Conservation (phyloP, 352 stramenopile genomes). For the Pythium insidiosum region DNA sequence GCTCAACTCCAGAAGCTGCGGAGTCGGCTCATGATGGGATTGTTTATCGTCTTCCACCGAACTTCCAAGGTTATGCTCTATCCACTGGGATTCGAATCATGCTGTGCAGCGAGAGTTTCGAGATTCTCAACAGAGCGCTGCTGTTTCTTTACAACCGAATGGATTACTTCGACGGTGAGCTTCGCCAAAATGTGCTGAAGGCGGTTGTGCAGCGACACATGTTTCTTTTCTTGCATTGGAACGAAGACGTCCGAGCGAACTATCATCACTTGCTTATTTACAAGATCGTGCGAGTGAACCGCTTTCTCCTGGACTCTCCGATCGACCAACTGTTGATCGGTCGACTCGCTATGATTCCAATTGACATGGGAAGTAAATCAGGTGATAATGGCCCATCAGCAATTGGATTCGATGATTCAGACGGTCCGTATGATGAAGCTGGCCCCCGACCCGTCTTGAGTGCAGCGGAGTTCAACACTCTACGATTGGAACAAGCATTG, state of each 20-base stretch:
- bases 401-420: conserved; percentile 12
- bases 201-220: conserved; percentile 71
- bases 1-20: conserved; percentile 7
- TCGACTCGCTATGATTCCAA: conserved; percentile 29
- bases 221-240: conserved; percentile 73
- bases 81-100: conserved; percentile 55
- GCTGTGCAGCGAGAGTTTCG: conserved; percentile 64
- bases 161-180: conserved; percentile 60
- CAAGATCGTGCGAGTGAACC: conserved; percentile 44
- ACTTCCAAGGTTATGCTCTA: conserved; percentile 43
- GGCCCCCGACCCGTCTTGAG: conserved; percentile 19
- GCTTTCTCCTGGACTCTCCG: conserved; percentile 51
- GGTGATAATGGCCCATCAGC: conserved; percentile 16
- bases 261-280: conserved; percentile 79
- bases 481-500: conserved; percentile 56
- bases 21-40: conserved; percentile 9
- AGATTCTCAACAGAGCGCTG: conserved; percentile 55
- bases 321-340: conserved; percentile 65
- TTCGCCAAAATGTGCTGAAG: conserved; percentile 60
- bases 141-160: conserved; percentile 70
- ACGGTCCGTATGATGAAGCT: conserved; percentile 15
- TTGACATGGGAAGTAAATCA: conserved; percentile 18
- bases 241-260: conserved; percentile 50
- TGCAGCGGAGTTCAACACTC: conserved; percentile 29
- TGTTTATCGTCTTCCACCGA: conserved; percentile 33